These are phyloP conservation scores for Zoysia japonica DNA, from an alignment of 176 grass and related monocot species.

Conservation along the genomic window DNA sequence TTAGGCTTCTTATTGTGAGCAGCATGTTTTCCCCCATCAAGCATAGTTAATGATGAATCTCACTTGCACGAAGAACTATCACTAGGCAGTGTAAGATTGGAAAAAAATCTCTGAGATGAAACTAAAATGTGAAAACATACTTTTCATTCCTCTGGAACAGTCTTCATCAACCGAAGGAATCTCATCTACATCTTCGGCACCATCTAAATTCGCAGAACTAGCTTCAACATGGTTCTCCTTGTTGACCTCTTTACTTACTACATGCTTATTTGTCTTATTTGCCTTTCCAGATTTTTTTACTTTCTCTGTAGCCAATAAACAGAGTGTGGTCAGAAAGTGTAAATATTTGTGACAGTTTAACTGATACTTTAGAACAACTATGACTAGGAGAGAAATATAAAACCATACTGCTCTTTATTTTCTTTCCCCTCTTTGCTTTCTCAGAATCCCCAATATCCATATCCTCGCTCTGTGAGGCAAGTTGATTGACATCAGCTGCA, in stretches of 20 bases:
- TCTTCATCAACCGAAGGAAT: conserved; percentile 75
- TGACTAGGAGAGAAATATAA: conserved; percentile 22
- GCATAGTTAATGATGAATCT: not conserved
- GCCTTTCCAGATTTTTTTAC: conserved; percentile 54
- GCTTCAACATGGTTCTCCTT: conserved; percentile 41
- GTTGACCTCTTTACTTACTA: conserved; percentile 35
- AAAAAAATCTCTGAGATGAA: conserved; percentile 6
- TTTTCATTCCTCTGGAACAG: conserved; percentile 91
- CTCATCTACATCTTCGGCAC: conserved; percentile 51
- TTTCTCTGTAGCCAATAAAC: conserved; percentile 55
- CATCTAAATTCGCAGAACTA: conserved; percentile 48
- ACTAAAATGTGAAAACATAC: conserved; percentile 39
- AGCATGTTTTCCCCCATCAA: conserved; percentile 8
- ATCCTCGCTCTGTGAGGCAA: conserved; percentile 37
- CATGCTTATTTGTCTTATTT: conserved; percentile 43
- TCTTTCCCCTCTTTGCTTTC: conserved; percentile 51
- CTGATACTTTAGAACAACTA: conserved; percentile 22
- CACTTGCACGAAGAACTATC: not conserved
- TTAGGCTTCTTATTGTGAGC: not conserved
- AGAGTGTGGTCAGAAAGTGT: conserved; percentile 3
- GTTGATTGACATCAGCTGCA: conserved; percentile 33
- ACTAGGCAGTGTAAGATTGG: not conserved
- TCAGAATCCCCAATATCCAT: conserved; percentile 42
- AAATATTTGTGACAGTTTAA: conserved; percentile 6
- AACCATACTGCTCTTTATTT: conserved; percentile 54